phyloP scores from a whole-genome alignment of 2,329 filamentous ascomycete species.

The Xylariaceae sp. region DNA sequence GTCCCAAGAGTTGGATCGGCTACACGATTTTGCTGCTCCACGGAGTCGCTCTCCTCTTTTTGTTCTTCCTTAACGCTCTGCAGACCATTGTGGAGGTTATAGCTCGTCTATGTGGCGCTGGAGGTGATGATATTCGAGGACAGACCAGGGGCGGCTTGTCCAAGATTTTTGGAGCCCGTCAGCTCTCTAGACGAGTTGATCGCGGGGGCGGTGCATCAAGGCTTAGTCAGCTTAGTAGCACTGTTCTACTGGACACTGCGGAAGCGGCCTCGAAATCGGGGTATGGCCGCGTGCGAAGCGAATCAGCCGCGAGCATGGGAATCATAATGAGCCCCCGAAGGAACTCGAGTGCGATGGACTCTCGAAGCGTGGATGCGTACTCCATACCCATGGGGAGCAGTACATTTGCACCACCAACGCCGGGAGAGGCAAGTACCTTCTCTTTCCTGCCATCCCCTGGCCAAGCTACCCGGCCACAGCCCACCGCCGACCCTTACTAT shows the following conservation, averaged over 20 bases:
- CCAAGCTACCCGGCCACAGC: conserved; percentile 38
- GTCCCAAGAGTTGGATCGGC: conserved; percentile 87
- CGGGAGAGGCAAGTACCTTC: conserved; percentile 63
- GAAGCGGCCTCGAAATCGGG: conserved; percentile 61
- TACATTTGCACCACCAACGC: conserved; percentile 67
- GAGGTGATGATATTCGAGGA: conserved; percentile 64
- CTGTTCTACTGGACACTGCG: conserved; percentile 65
- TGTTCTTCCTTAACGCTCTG: conserved; percentile 86
- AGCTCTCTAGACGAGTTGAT: conserved; percentile 71
- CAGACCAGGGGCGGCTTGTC: conserved; percentile 75
- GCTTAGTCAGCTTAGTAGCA: conserved; percentile 75
- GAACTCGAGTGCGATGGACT: conserved; percentile 52
- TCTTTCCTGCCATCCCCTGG: conserved; percentile 62
- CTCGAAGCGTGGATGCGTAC: conserved; percentile 41
- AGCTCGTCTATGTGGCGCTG: conserved; percentile 76
- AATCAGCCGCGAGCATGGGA: conserved; percentile 55
- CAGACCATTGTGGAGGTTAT: conserved; percentile 87
- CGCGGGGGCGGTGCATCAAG: conserved; percentile 57
- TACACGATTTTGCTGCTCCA: conserved; percentile 87
- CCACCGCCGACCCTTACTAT: conserved; percentile 74
- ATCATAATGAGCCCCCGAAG: conserved; percentile 41
- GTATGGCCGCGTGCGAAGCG: conserved; percentile 55
- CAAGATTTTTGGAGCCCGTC: conserved; percentile 87
- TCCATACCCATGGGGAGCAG: conserved; percentile 50
- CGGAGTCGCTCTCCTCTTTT: conserved; percentile 76